These are phyloP conservation scores for Trichoderma sp. DNA, from an alignment of 2,329 filamentous ascomycete genomes.

Conservation along the genomic window DNA sequence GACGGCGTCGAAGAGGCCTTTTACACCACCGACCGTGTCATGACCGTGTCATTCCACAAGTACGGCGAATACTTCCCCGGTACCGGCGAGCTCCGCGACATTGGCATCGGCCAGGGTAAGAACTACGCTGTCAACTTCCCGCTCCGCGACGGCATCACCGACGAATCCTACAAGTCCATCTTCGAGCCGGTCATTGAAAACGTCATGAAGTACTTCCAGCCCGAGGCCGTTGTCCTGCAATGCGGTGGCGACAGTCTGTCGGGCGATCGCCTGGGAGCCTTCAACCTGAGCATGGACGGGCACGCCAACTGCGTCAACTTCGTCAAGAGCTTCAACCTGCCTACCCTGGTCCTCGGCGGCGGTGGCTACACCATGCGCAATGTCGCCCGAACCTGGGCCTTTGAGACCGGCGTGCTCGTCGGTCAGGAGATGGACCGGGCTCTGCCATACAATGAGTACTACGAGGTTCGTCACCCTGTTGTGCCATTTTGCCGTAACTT, in stretches of 20 bases:
- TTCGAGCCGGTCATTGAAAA: slow-evolving; percentile 88
- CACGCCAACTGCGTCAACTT: slow-evolving; percentile 94
- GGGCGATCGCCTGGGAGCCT: slow-evolving; percentile 90
- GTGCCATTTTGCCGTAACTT: too few species aligned
- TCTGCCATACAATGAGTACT: slow-evolving; percentile 97
- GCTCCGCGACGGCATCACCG: slow-evolving; percentile 87
- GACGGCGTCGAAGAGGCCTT: slow-evolving; percentile 94
- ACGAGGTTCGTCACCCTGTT: slow-evolving; percentile 59
- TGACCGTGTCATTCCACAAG: slow-evolving; percentile 94
- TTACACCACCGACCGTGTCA: slow-evolving; percentile 88
- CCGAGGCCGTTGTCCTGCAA: slow-evolving; percentile 90
- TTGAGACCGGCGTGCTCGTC: slow-evolving; percentile 89
- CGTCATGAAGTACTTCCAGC: slow-evolving; percentile 85
- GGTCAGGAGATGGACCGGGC: slow-evolving; percentile 77
- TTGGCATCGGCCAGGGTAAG: slow-evolving; percentile 84
- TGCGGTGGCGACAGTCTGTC: slow-evolving; percentile 95
- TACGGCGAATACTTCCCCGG: slow-evolving; percentile 96
- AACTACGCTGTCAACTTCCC: slow-evolving; percentile 92
- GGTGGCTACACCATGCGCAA: slow-evolving; percentile 98
- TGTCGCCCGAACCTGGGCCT: slow-evolving; percentile 94
- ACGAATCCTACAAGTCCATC: slow-evolving; percentile 84
- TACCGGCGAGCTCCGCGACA: slow-evolving; percentile 83
- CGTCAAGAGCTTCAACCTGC: slow-evolving; percentile 81
- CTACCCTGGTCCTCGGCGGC: slow-evolving; percentile 89
- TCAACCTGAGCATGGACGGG: slow-evolving; percentile 95